Evolutionary conservation across 257 asterid species (phyloP), one percentile per base, ranked within the genome.

Genomic region (Ballota nigra): DNA sequence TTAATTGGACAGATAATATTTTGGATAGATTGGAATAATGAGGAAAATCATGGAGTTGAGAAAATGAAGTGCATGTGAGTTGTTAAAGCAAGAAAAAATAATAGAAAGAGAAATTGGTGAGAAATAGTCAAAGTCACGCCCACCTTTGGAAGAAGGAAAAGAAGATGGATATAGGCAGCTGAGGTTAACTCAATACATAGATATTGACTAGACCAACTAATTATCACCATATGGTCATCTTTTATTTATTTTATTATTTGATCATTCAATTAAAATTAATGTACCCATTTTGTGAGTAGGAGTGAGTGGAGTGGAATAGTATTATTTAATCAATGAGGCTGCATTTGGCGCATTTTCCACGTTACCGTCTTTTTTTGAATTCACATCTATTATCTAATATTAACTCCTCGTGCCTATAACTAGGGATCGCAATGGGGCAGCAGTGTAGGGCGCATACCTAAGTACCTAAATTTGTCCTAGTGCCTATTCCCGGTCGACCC

Each of bases 61-160:
- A 43, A 43, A 43, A 43, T 0, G 52, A 43, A 15, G 8, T 43
- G 53, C 28, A 53, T 12, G 16, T 24, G 63, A 13, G 10, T 23
- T 23, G 19, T 53, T 57, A 57, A 8, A 24, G 29, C 0, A 55
- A 55, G 6, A 7, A 19, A 8, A 53, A n/a, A 8, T 33, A 40
- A 38, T 38, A 4, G 5, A 20, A 68, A 52, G 18, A 69, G 57
- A 62, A 73, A 68, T 53, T 74, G 24, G 8, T 15, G 38, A 16
- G 60, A 45, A 38, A 72, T 53, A 43, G 79, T 79, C 82, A 76
- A 79, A 82, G 86, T 79, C 83, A 66, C 63, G 86, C 86, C 86
- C 78, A 79, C 83, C 82, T 60, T 47, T 66, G 56, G 73, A 71
- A 75, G 53, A 70, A 56, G 68, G 68, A 40, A 52, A 22, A 69